Conservation (phyloP, 140 eudicot genomes). For the Senecio squalidus region DNA sequence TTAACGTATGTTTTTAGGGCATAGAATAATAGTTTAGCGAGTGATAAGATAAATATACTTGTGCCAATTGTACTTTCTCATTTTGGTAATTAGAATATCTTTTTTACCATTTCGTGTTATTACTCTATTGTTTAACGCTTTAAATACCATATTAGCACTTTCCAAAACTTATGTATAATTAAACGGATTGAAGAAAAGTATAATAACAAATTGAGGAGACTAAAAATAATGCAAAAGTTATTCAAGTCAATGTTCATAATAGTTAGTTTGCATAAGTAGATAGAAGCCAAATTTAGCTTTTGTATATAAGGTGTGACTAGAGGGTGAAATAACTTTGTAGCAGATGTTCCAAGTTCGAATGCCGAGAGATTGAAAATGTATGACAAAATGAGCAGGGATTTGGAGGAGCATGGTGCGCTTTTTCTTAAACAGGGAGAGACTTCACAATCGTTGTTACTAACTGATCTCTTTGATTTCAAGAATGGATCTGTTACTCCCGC, state of each 20-base stretch:
- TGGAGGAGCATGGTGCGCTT: slow-evolving; percentile 80
- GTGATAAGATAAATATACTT: too few relatives aligned
- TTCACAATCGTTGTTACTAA: slow-evolving; percentile 74
- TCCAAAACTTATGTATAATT: too few relatives aligned
- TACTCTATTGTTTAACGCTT: too few relatives aligned
- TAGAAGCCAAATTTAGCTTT: background rate
- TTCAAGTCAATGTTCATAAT: background rate
- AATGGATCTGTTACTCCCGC: slow-evolving; percentile 64
- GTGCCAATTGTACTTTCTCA: too few relatives aligned
- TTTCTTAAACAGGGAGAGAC: slow-evolving; percentile 83
- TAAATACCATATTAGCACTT: too few relatives aligned
- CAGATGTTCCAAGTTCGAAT: slow-evolving; percentile 42
- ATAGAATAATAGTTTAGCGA: too few relatives aligned
- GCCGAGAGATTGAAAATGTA: slow-evolving; percentile 58
- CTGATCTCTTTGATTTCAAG: slow-evolving; percentile 62
- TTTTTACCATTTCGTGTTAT: too few relatives aligned
- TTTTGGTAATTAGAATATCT: too few relatives aligned
- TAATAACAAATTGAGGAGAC: background rate
- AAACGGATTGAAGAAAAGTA: too few relatives aligned
- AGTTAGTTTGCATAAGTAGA: slow-evolving; percentile 4
- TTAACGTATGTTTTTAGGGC: too few relatives aligned
- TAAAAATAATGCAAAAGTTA: background rate
- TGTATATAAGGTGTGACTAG: slow-evolving; percentile 8
- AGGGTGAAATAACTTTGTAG: slow-evolving; percentile 6
- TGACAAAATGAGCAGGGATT: slow-evolving; percentile 64